Evolutionary conservation across 352 stramenopile species (phyloP).

Genomic region (Globisporangium paroecandrum): DNA sequence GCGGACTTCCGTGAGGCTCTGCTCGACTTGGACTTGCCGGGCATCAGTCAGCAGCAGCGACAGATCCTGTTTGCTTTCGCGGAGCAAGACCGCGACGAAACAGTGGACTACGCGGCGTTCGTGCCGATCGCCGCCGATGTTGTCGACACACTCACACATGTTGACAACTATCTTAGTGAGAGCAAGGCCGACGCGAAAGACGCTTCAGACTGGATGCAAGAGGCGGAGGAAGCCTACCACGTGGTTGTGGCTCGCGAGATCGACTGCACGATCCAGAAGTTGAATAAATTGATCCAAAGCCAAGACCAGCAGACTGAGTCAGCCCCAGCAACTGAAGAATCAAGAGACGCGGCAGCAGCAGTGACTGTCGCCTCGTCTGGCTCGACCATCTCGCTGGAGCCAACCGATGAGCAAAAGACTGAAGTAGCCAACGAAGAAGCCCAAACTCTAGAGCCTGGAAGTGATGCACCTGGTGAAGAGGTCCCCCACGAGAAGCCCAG

Average conservation of each 20-base stretch:
- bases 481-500: constrained; percentile 19
- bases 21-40: constrained; percentile 33
- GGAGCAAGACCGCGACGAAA: constrained; percentile 48
- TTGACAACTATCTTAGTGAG: not conserved
- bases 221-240: constrained; percentile 33
- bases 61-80: constrained; percentile 58
- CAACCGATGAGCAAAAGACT: constrained; percentile 6
- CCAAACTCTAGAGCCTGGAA: not conserved
- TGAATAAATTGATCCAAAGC: constrained; percentile 36
- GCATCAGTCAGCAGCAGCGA: constrained; percentile 21
- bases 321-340: not conserved
- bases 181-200: constrained; percentile 18
- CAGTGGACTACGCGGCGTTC: constrained; percentile 53
- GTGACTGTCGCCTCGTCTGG: constrained; percentile 7
- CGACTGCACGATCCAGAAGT: constrained; percentile 38
- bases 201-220: constrained; percentile 8
- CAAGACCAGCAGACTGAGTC: constrained; percentile 19
- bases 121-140: constrained; percentile 46
- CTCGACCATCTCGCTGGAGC: not conserved
- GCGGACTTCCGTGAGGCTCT: constrained; percentile 40
- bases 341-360: constrained; percentile 15
- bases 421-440: constrained; percentile 13
- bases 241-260: constrained; percentile 29
- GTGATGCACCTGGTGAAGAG: constrained; percentile 4
- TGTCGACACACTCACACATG: constrained; percentile 38